phyloP scores from a whole-genome alignment of 1,139 yeast species.

The Pichia sp. region DNA sequence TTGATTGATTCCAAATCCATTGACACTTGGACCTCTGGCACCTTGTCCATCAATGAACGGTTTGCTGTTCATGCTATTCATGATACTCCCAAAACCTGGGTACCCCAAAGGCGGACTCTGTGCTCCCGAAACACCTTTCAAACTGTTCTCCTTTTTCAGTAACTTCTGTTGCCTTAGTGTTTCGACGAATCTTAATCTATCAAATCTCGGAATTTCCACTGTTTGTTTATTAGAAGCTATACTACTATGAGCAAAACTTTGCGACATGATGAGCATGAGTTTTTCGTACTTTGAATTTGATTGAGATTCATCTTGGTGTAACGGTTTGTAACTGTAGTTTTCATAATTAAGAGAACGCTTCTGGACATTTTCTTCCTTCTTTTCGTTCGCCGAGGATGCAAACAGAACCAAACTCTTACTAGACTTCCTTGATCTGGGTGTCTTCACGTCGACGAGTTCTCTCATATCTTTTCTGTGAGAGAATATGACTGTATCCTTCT shows the following conservation, averaged over 20 bases:
- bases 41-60: neutral
- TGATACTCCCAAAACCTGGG: conserved; percentile 7
- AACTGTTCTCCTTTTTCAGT: conserved; percentile 20
- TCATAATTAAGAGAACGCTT: conserved; percentile 21
- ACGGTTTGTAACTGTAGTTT: conserved; percentile 35
- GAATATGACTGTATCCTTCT: conserved; percentile 33
- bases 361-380: neutral
- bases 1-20: no score
- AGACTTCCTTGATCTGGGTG: conserved; percentile 13
- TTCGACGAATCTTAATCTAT: conserved; percentile 43
- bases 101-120: conserved; percentile 8
- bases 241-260: conserved; percentile 30
- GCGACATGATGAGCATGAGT: conserved; percentile 52
- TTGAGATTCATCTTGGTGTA: conserved; percentile 63
- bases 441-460: conserved; percentile 26
- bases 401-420: neutral
- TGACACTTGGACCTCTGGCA: no score
- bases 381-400: neutral
- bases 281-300: conserved; percentile 87
- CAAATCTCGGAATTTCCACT: conserved; percentile 38
- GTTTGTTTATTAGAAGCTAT: conserved; percentile 9
- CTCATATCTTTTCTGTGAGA: conserved; percentile 44
- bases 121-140: conserved; percentile 10
- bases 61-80: conserved; percentile 1
- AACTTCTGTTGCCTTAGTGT: conserved; percentile 31